Percentiles rank a stretch among this genome's conserved stretches.
Evolutionary conservation across 495 filamentous ascomycete species (phyloP).

Genomic region (Aspergillus affinis): DNA sequence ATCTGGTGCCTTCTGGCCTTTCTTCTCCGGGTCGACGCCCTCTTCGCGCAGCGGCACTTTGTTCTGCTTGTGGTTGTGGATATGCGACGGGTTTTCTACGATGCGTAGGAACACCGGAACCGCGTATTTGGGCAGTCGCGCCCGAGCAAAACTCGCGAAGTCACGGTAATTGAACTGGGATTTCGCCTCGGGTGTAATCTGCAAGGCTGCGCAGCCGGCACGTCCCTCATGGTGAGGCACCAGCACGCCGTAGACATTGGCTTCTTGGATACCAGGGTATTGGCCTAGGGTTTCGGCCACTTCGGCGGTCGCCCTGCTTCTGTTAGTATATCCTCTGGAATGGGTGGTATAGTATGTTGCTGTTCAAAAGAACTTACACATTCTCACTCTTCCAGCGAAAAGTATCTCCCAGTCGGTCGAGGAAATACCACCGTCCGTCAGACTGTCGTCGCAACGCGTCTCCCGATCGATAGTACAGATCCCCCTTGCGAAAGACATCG

Average conservation of each 20-base stretch:
- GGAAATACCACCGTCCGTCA: constrained; percentile 77
- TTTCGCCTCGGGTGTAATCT: constrained; percentile 38
- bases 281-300: constrained; percentile 66
- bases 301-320: constrained; percentile 60
- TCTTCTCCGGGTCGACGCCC: constrained; percentile 60
- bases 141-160: constrained; percentile 52
- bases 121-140: constrained; percentile 68
- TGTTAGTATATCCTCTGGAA: no score
- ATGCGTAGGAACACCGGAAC: constrained; percentile 74
- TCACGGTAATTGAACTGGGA: constrained; percentile 52
- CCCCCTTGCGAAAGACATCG: constrained; percentile 72
- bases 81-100: constrained; percentile 57
- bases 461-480: constrained; percentile 73
- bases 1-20: constrained; percentile 47
- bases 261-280: constrained; percentile 67
- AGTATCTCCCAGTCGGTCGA: constrained; percentile 76
- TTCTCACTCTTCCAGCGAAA: constrained; percentile 87
- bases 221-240: constrained; percentile 71
- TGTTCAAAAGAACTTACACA: constrained; percentile 55
- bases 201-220: constrained; percentile 65
- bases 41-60: constrained; percentile 72
- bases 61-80: constrained; percentile 84
- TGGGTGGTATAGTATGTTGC: no score
- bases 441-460: constrained; percentile 64
- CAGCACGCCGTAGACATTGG: constrained; percentile 76